Base-by-base conservation (phyloP, 305 asterid genomes). In the Fraxinus paxiana region DNA sequence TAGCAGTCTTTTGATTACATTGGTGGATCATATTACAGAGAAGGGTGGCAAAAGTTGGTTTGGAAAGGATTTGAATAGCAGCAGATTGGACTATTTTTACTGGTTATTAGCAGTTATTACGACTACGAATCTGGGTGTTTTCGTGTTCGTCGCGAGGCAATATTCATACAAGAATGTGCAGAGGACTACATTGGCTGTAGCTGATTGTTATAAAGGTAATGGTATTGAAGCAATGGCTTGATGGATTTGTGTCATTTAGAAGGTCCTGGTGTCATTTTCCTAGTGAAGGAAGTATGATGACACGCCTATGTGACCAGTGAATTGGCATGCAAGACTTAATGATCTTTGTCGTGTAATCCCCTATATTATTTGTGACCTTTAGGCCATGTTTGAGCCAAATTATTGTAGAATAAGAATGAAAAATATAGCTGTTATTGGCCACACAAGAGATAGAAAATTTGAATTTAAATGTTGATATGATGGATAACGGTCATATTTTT, bases 111-210 rank as follows among this genome's bases (percentile, higher is more conserved):
- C 98, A 0, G 94, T 75, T 12, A 91, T 92, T 2, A 88, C 90
- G 0, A 83, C 89, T 0, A 88, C 28, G 33, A 90, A 92, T 59
- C 33, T 96, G 17, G 82, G 88, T 28, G 77, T 91, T 0, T 94
- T 90, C 70, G 88, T 85, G 12, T 37, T 88, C 5, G 86, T 92
- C 15, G 97, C 97, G 5, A 81, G 90, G 61, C 72, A 85, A 4
- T 96, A 91, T 80, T 79, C 95, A 0, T 94, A 96, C 88, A 96
- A 96, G 93, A 94, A 87, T 76, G 97, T 89, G 8, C 87, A 80
- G 46, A 88, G 80, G 74, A 77, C 92, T 10, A 86, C 80, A 5
- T 81, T 83, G 80, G 91, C 88, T 8, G 93, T 91, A 20, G 90
- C 88, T 8, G 89, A 91, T 83, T 89, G 96, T 72, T 76, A 51